Conservation (phyloP, 495 filamentous ascomycete genomes). For the Articulospora tetracladia region DNA sequence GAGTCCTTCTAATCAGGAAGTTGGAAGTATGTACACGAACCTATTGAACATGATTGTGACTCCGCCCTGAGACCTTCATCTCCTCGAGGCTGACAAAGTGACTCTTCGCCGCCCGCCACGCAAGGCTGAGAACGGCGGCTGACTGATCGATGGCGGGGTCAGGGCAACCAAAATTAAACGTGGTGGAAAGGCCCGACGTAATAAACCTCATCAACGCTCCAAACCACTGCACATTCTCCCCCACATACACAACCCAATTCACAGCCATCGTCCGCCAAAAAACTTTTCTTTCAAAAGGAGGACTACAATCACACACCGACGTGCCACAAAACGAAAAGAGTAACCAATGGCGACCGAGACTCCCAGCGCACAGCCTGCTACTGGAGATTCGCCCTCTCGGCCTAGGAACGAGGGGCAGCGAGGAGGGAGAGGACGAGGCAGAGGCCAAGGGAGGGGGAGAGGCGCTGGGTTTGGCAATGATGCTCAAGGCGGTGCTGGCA, state of each 20-base stretch:
- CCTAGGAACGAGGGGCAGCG: conserved; percentile 1
- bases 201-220: background rate
- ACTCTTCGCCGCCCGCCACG: background rate
- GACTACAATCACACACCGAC: background rate
- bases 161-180: conserved; percentile 1
- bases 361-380: background rate
- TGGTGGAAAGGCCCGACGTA: conserved; percentile 1
- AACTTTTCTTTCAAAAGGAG: background rate
- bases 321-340: background rate
- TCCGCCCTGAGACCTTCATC: background rate
- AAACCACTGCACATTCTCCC: background rate
- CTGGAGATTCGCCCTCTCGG: background rate
- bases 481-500: background rate
- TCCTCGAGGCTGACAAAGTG: background rate
- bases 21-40: no score
- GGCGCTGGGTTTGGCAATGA: background rate
- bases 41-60: background rate
- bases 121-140: background rate
- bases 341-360: background rate
- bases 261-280: background rate
- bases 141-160: background rate
- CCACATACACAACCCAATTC: background rate
- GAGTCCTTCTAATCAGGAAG: no score
- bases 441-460: conserved; percentile 13
- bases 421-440: conserved; percentile 29